A percentile compares a stretch with the other conserved stretches of the same genome.
phyloP scores from a whole-genome alignment of 129 eudicot species.

The Tagetes erecta region DNA sequence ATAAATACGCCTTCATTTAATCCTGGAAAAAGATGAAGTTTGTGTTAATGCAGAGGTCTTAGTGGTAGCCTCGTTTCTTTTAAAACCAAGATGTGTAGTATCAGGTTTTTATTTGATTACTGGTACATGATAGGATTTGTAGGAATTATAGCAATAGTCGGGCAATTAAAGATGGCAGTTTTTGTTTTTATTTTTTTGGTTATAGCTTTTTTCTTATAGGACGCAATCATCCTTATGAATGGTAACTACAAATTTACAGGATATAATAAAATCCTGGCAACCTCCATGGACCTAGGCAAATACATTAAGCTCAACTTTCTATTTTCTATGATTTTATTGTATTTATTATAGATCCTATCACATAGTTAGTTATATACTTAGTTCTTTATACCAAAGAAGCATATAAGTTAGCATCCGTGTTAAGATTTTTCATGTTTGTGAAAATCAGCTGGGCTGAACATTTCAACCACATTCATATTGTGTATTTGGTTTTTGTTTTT shows the following conservation, averaged over 20 bases:
- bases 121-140: background rate
- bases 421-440: background rate
- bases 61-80: background rate
- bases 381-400: background rate
- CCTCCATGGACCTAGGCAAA: background rate
- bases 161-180: background rate
- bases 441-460: background rate
- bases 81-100: background rate
- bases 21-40: background rate
- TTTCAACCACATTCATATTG: background rate
- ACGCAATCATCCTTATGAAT: background rate
- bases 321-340: background rate
- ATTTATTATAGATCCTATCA: background rate
- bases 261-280: background rate
- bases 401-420: background rate
- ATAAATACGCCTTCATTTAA: background rate
- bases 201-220: background rate
- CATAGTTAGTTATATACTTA: background rate
- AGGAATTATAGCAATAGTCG: background rate
- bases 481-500: background rate
- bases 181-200: background rate
- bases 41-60: too few relatives aligned
- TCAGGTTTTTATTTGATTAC: background rate
- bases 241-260: background rate
- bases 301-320: background rate